phyloP scores from a whole-genome alignment of 78 protist species.

The Protostelium mycophagum region DNA sequence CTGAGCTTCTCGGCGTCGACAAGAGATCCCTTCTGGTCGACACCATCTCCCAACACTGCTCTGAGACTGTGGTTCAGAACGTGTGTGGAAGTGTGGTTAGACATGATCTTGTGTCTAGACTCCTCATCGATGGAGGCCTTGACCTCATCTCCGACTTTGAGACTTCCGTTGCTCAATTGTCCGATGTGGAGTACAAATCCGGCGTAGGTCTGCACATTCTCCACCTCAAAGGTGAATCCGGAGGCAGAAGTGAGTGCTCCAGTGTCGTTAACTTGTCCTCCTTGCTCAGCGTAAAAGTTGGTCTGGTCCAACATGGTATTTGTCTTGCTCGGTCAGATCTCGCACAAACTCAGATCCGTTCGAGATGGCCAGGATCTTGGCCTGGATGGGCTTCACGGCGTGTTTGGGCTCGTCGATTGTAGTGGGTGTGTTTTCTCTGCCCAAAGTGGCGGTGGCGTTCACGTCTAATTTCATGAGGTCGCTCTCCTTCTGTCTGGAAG shows the following conservation, averaged over 20 bases:
- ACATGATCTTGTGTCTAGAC: conserved; percentile 67
- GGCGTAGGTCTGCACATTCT: conserved; percentile 70
- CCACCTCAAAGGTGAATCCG: conserved; percentile 35
- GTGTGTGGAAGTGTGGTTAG: conserved; percentile 96
- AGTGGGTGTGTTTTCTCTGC: conserved; percentile 20
- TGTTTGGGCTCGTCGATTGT: conserved; percentile 86
- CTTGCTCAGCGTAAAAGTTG: conserved; percentile 91
- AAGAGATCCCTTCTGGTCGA: conserved; percentile 91
- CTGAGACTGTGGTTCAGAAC: conserved; percentile 88
- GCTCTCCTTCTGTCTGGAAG: conserved; percentile 40
- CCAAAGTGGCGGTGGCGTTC: conserved; percentile 33
- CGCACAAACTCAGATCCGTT: conserved; percentile 58
- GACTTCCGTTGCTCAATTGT: not conserved
- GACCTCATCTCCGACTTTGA: conserved; percentile 69
- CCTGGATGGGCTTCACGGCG: conserved; percentile 24
- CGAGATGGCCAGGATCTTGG: conserved; percentile 75
- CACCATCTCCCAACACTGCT: conserved; percentile 59
- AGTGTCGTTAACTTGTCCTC: conserved; percentile 92
- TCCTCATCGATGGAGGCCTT: conserved; percentile 57
- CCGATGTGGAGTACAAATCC: conserved; percentile 93
- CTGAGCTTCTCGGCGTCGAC: conserved; percentile 75
- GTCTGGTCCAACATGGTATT: conserved; percentile 70
- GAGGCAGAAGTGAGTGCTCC: conserved; percentile 61
- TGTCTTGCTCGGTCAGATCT: not conserved
- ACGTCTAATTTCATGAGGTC: conserved; percentile 19